These are phyloP conservation scores for Vitis amurensis DNA, from an alignment of 164 flowering plant genomes.

Conservation along the genomic window DNA sequence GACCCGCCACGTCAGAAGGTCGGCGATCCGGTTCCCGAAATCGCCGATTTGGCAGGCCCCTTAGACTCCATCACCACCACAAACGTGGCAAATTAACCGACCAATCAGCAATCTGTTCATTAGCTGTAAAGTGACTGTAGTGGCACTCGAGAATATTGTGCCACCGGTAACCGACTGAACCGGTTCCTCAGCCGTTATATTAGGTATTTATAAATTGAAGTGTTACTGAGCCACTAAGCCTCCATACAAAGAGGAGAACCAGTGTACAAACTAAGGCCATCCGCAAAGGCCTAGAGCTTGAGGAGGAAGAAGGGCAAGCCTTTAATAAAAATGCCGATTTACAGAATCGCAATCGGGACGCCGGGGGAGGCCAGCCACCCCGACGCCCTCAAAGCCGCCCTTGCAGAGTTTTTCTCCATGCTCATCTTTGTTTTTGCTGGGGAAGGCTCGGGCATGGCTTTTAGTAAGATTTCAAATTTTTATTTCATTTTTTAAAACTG, in stretches of 20 bases:
- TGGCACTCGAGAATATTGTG: neutral
- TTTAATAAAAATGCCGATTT: conserved; percentile 25
- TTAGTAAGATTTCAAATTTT: conserved; percentile 27
- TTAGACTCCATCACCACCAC: conserved; percentile 3
- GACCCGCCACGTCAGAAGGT: conserved; percentile 13
- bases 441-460: conserved; percentile 65
- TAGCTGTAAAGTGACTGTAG: conserved; percentile 16
- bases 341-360: conserved; percentile 40
- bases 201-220: conserved; percentile 14
- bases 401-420: conserved; percentile 55
- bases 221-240: neutral
- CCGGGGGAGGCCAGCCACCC: conserved; percentile 53
- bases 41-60: conserved; percentile 2
- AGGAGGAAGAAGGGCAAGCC: neutral
- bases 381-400: conserved; percentile 44
- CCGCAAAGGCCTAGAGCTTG: neutral
- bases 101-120: neutral
- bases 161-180: conserved; percentile 17
- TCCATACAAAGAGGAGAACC: neutral
- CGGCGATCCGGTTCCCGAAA: conserved; percentile 9
- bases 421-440: conserved; percentile 65
- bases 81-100: conserved; percentile 9
- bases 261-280: neutral
- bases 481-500: neutral
- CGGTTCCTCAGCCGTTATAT: conserved; percentile 26